phyloP scores from a whole-genome alignment of 495 filamentous ascomycete species.

The Penicillium verhagenii region DNA sequence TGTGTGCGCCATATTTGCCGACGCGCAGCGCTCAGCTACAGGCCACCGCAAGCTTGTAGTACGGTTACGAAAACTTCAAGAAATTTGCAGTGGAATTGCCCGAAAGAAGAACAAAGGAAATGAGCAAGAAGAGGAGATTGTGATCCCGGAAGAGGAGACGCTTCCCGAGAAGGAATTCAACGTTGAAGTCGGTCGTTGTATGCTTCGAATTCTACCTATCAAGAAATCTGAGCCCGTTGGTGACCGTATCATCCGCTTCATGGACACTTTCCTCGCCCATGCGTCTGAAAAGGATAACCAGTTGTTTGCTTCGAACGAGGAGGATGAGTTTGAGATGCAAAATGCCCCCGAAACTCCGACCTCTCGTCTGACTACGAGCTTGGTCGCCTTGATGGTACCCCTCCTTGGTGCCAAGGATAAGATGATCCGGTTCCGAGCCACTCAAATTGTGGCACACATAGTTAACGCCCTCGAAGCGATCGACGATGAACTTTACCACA shows the following conservation, averaged over 20 bases:
- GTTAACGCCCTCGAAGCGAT: constrained; percentile 87
- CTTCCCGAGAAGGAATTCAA: constrained; percentile 86
- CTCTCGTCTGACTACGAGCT: constrained; percentile 69
- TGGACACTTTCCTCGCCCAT: constrained; percentile 79
- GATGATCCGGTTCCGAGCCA: constrained; percentile 82
- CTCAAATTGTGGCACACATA: constrained; percentile 85
- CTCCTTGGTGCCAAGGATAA: constrained; percentile 84
- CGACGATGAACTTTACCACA: constrained; percentile 83
- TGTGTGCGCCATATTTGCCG: constrained; percentile 76
- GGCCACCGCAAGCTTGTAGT: constrained; percentile 87
- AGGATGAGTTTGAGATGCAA: constrained; percentile 51
- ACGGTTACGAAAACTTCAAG: constrained; percentile 81
- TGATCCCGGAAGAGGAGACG: constrained; percentile 50
- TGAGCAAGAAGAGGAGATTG: constrained; percentile 36
- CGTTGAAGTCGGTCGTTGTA: constrained; percentile 75
- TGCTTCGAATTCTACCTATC: constrained; percentile 76
- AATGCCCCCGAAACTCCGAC: constrained; percentile 76
- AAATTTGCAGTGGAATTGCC: constrained; percentile 79
- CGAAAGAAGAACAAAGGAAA: constrained; percentile 47
- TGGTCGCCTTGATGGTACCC: constrained; percentile 67
- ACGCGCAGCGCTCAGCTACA: constrained; percentile 84
- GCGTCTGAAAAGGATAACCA: constrained; percentile 73
- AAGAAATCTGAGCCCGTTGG: constrained; percentile 92
- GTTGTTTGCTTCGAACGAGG: constrained; percentile 39
- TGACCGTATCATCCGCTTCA: constrained; percentile 79